Conservation (phyloP, 139 green algal species). For the Mychonastes homosphaera region DNA sequence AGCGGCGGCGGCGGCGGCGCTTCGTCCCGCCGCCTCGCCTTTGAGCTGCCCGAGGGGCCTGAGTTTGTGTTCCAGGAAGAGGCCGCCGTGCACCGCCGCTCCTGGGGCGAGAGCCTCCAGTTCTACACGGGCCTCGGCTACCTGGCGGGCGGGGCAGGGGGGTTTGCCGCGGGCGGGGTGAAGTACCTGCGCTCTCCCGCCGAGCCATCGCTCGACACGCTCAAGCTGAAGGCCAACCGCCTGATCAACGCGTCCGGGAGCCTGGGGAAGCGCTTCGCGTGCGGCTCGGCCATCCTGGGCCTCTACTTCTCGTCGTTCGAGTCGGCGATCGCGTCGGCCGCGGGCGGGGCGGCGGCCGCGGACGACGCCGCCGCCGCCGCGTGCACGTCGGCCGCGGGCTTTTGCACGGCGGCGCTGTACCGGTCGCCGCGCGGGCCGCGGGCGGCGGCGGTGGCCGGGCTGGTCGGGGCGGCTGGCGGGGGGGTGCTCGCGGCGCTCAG, state of each 20-base stretch:
- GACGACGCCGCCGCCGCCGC: not conserved
- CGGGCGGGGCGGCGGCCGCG: not conserved
- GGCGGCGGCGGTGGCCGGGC: slow-evolving; percentile 50
- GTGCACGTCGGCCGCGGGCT: slow-evolving; percentile 28
- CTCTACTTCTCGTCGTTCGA: slow-evolving; percentile 64
- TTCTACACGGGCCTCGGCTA: slow-evolving; percentile 86
- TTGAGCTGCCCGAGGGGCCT: slow-evolving; percentile 54
- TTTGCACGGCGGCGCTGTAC: slow-evolving; percentile 57
- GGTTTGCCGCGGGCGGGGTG: slow-evolving; percentile 26
- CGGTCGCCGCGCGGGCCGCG: slow-evolving; percentile 53
- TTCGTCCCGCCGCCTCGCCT: too few species aligned
- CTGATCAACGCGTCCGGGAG: slow-evolving; percentile 59
- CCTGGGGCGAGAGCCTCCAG: slow-evolving; percentile 79
- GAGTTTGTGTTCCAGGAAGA: slow-evolving; percentile 88
- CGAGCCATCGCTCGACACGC: slow-evolving; percentile 22
- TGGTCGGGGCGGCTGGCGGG: slow-evolving; percentile 42
- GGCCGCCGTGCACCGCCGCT: slow-evolving; percentile 47
- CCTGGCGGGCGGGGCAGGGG: slow-evolving; percentile 33
- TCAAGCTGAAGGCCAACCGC: slow-evolving; percentile 50
- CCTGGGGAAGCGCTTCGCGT: slow-evolving; percentile 37
- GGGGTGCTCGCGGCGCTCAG: slow-evolving; percentile 38
- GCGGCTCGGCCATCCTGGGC: slow-evolving; percentile 63
- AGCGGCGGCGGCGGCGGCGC: slow-evolving; percentile 23
- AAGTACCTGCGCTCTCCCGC: slow-evolving; percentile 18
- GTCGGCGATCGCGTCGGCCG: not conserved